Conservation (phyloP, 495 filamentous ascomycete species). For the Rhypophila decipiens region DNA sequence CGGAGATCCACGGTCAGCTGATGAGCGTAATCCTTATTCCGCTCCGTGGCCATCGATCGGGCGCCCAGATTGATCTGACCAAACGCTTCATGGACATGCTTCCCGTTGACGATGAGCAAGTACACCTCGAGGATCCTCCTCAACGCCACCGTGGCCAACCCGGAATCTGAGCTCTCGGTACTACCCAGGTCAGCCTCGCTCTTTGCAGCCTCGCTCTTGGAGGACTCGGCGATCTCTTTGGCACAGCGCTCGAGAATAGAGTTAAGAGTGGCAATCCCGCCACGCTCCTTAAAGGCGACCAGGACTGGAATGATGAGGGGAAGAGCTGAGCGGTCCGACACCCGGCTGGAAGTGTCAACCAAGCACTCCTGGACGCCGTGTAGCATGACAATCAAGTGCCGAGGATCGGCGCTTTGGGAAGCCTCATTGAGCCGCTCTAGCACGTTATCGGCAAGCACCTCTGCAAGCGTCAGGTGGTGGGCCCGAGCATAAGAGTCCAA, state of each 20-base stretch:
- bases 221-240: conserved; percentile 48
- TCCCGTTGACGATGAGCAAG: conserved; percentile 63
- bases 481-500: conserved; percentile 58
- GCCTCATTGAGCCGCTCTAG: conserved; percentile 52
- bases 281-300: conserved; percentile 74
- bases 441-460: conserved; percentile 66
- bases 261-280: conserved; percentile 69
- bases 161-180: conserved; percentile 28
- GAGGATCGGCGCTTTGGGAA: conserved; percentile 45
- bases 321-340: conserved; percentile 50
- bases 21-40: conserved; percentile 55
- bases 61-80: conserved; percentile 56
- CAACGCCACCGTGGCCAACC: conserved; percentile 50
- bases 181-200: conserved; percentile 17
- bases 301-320: conserved; percentile 75
- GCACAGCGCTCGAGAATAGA: conserved; percentile 68
- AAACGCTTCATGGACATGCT: conserved; percentile 68
- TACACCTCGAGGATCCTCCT: conserved; percentile 84
- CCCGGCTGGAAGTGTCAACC: conserved; percentile 53
- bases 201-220: no score
- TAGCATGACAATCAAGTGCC: conserved; percentile 75
- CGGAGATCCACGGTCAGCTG: conserved; percentile 88
- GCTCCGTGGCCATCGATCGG: conserved; percentile 46
- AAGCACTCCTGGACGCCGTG: conserved; percentile 71
- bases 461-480: conserved; percentile 65